Base-by-base conservation (phyloP, 371 early-diverging fungal species). In the Entomophthora muscae region DNA sequence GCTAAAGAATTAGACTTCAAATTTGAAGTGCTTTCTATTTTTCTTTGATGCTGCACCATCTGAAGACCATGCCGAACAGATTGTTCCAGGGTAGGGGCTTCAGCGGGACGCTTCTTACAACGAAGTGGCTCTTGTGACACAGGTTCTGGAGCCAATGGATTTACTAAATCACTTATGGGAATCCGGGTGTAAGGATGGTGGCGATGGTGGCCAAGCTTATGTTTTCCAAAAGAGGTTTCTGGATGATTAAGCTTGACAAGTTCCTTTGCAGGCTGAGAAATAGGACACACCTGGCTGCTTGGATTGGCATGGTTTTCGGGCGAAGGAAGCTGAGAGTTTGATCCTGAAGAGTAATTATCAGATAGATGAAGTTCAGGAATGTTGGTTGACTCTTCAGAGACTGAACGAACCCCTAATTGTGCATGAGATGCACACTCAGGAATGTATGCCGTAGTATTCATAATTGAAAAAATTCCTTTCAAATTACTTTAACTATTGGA, bases 241-340 rank as follows among this genome's bases (percentile, higher is more conserved):
- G 33, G 1, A 10, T 28, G 10, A n/a, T 23, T 24, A 21, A n/a
- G 23, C 31, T n/a, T 32, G 24, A 7, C 5, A 31, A 23, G 27
- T 61, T 21, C 22, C 21, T 22, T 31, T n/a, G 31, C 31, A 10
- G 33, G 3, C 2, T 30, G 42, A 33, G n/a, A 42, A 24, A 32
- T 61, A 2, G 27, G 61, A 32, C 21, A 3, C 31, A 24, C 31
- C 26, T 29, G 58, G 29, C 26, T 29, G 26, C 3, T 57, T 26
- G 29, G 32, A 31, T 31, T n/a, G n/a, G n/a, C 58, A 21, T 29
- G 58, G 29, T 30, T 23, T 13, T 61, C 28, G 10, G 61, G 61
- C 10, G 61, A 61, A n/a, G 61, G 61, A 21, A 61, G 61, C n/a
- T 61, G 61, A 21, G 61, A 61, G 61, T 30, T 61, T 22, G 30